These are phyloP conservation scores for Rhodamnia rubescens DNA, from an alignment of 345 rosid genomes.

Conservation along the genomic window DNA sequence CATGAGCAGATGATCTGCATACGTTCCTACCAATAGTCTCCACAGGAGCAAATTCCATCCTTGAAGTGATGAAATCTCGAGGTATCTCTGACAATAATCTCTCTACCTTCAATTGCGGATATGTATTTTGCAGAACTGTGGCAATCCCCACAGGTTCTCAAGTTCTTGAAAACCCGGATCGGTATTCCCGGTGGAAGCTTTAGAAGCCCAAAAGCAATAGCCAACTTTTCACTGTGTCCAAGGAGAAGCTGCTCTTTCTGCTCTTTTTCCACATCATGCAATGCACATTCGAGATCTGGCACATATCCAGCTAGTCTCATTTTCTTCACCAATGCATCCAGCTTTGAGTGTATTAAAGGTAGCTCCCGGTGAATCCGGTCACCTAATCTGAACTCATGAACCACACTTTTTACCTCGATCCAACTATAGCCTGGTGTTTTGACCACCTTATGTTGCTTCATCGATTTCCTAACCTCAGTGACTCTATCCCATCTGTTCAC, in stretches of 20 bases:
- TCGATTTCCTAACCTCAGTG: conserved; percentile 11
- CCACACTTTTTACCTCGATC: conserved; percentile 21
- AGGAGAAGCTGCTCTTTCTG: conserved; percentile 55
- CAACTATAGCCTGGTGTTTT: conserved; percentile 30
- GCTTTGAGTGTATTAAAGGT: conserved; percentile 42
- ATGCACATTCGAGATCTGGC: conserved; percentile 71
- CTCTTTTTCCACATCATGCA: conserved; percentile 61
- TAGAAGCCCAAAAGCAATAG: conserved; percentile 65
- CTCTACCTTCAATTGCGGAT: conserved; percentile 59
- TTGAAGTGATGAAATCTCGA: conserved; percentile 74
- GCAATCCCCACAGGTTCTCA: conserved; percentile 83
- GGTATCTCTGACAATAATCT: conserved; percentile 66
- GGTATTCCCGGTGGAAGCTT: conserved; percentile 31
- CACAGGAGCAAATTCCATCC: conserved; percentile 78
- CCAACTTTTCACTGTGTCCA: conserved; percentile 80
- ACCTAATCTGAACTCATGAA: conserved; percentile 32
- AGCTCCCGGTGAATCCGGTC: conserved; percentile 36
- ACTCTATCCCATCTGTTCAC: conserved; percentile 18
- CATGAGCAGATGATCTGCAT: background rate
- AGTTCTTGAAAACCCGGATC: conserved; percentile 72
- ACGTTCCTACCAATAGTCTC: conserved; percentile 52
- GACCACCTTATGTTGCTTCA: conserved; percentile 18
- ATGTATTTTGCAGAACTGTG: conserved; percentile 54
- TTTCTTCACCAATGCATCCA: conserved; percentile 44
- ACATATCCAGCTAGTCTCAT: conserved; percentile 73